Evolutionary conservation across 1,284 basidiomycete species (phyloP).

Genomic region (Irpex lacteus): DNA sequence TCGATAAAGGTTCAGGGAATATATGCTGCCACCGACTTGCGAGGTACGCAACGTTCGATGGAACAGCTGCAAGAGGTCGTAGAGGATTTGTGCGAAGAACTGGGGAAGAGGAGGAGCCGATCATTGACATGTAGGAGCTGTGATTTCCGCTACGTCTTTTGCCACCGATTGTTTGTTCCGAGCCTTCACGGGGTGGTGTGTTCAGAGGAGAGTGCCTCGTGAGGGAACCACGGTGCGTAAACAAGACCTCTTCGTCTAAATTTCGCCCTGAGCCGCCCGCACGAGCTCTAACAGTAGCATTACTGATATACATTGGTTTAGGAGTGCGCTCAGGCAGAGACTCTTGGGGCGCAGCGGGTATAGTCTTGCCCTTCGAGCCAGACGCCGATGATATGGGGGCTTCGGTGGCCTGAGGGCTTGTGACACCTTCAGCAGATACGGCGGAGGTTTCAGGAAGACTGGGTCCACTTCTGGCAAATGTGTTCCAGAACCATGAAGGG

Average conservation of each 20-base stretch:
- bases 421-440: conserved; percentile 44
- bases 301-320: conserved; percentile 57
- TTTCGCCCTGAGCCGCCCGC: neutral
- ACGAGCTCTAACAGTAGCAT: conserved; percentile 29
- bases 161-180: conserved; percentile 41
- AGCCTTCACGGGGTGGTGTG: conserved; percentile 59
- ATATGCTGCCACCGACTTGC: conserved; percentile 89
- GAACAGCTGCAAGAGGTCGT: conserved; percentile 50
- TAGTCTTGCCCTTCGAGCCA: conserved; percentile 7
- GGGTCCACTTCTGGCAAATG: conserved; percentile 56
- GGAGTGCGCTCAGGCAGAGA: conserved; percentile 25
- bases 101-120: conserved; percentile 48
- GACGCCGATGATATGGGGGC: neutral
- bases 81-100: conserved; percentile 60
- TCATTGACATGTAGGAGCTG: conserved; percentile 38
- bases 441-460: conserved; percentile 60
- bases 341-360: conserved; percentile 3
- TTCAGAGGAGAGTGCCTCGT: conserved; percentile 59
- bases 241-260: conserved; percentile 55
- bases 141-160: conserved; percentile 52
- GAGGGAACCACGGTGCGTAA: conserved; percentile 39
- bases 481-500: conserved; percentile 73
- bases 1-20: conserved; percentile 73
- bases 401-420: conserved; percentile 17
- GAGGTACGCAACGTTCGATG: conserved; percentile 57